Base-by-base conservation (phyloP, 208 protist genomes). In the Leishmania aethiopica region DNA sequence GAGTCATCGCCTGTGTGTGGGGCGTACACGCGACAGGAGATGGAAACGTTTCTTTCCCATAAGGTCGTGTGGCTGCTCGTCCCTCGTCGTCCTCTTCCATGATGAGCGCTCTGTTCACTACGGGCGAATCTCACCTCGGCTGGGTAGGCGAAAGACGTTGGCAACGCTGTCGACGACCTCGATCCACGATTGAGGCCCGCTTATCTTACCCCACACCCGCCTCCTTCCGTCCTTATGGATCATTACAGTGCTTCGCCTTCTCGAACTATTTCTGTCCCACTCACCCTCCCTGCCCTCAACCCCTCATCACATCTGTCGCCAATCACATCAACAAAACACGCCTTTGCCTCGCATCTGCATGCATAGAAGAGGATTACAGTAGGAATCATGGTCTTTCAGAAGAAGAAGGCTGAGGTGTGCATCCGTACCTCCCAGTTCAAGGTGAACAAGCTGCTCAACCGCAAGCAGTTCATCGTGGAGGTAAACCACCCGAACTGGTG, bases 381-480 rank as follows among this genome's bases (percentile, higher is more conserved):
- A 87, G 87, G 79, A 88, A 89, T 85, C 82, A 97, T 97, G 95
- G 93, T 93, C 84, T 96, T 92, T 84, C 94, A 97, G 91, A 97
- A 97, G 95, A 96, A 96, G 91, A 97, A 96, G 90, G 92, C 95
- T 60, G 93, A 97, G 88, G 88, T 98, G 84, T 92, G 92, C 45
- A 88, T 99, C 85, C 93, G 94, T 81, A 99, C 98, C 79, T 95
- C 98, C 81, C 99, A 99, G 92, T 99, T 99, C 94, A 98, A 99
- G 92, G 98, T 98, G 88, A 99, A 99, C 98, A 99, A 99, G 84
- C 97, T 99, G 80, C 95, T 99, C 3, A 90, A 93, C 85, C 98
- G 99, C 93, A 99, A 99, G 93, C 99, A 99, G 97, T 99, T 99
- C 91, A 99, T 99, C 86, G 92, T 97, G 64, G 94, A 96, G 90